phyloP scores from a whole-genome alignment of 1,284 basidiomycete genomes.

The Fomitiporia mediterranea region DNA sequence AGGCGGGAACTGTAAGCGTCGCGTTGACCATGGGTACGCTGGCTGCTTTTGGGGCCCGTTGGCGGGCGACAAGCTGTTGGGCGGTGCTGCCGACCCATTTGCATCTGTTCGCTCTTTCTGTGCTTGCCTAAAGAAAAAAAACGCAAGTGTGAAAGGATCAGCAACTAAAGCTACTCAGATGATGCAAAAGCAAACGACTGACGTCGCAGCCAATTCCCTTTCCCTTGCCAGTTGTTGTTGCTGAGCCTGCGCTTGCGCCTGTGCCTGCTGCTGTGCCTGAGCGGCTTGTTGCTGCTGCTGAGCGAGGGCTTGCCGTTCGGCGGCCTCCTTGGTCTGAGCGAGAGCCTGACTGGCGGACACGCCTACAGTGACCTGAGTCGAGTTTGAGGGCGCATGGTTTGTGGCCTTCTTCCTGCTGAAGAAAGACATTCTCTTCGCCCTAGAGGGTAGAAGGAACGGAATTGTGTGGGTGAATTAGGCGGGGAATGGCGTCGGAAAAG shows the following conservation, averaged over 20 bases:
- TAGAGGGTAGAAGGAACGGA: slow-evolving; percentile 50
- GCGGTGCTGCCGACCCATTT: slow-evolving; percentile 3
- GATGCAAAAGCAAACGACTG: slow-evolving; percentile 8
- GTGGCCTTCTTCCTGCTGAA: slow-evolving; percentile 59
- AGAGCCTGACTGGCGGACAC: slow-evolving; percentile 55
- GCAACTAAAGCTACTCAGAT: neutral
- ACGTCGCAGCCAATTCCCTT: slow-evolving; percentile 16
- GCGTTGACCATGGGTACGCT: slow-evolving; percentile 75
- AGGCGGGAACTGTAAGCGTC: slow-evolving; percentile 60
- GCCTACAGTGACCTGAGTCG: slow-evolving; percentile 46
- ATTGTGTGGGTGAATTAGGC: slow-evolving; percentile 36
- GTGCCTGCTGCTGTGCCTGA: slow-evolving; percentile 41
- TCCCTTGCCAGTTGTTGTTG: slow-evolving; percentile 12
- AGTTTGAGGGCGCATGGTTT: slow-evolving; percentile 46
- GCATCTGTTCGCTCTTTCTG: slow-evolving; percentile 3
- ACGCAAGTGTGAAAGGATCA: neutral
- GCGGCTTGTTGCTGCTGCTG: slow-evolving; percentile 28
- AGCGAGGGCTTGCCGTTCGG: slow-evolving; percentile 39
- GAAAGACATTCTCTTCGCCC: slow-evolving; percentile 80
- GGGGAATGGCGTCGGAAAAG: slow-evolving; percentile 7
- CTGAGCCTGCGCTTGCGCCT: slow-evolving; percentile 32
- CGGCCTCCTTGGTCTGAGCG: slow-evolving; percentile 22
- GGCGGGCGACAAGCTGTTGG: slow-evolving; percentile 26
- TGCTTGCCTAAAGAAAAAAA: neutral
- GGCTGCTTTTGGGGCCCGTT: slow-evolving; percentile 45